These are phyloP conservation scores for Lactarius sp. DNA, from an alignment of 768 basidiomycete species.

Conservation along the genomic window DNA sequence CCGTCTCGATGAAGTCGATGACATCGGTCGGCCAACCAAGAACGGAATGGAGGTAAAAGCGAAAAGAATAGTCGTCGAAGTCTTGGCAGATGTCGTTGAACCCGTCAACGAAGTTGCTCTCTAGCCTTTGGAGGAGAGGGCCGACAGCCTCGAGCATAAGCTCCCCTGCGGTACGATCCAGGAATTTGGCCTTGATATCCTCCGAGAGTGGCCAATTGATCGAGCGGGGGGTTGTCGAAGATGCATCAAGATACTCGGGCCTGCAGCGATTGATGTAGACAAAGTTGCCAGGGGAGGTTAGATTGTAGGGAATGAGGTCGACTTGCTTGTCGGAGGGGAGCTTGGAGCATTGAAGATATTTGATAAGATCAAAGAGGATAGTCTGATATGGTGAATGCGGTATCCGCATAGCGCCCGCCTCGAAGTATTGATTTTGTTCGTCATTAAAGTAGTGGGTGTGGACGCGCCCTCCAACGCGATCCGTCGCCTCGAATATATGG, in stretches of 20 bases:
- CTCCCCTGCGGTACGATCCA: slow-evolving; percentile 19
- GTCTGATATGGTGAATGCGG: slow-evolving; percentile 22
- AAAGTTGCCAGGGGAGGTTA: slow-evolving; percentile 21
- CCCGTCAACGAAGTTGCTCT: slow-evolving; percentile 21
- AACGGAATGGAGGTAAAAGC: slow-evolving; percentile 21
- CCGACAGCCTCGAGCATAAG: slow-evolving; percentile 21
- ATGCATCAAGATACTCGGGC: not conserved
- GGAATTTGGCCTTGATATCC: not conserved
- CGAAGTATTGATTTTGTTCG: slow-evolving; percentile 24
- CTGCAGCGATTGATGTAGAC: slow-evolving; percentile 22
- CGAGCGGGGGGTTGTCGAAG: slow-evolving; percentile 10
- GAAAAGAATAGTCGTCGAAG: slow-evolving; percentile 27
- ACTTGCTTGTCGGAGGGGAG: slow-evolving; percentile 18
- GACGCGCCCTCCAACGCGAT: slow-evolving; percentile 24
- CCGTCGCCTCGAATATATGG: slow-evolving; percentile 21
- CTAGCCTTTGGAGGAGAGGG: slow-evolving; percentile 19
- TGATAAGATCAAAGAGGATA: slow-evolving; percentile 21
- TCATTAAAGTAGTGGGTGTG: slow-evolving; percentile 24
- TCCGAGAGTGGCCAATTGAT: slow-evolving; percentile 19
- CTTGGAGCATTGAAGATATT: slow-evolving; percentile 4
- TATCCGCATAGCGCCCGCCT: slow-evolving; percentile 28
- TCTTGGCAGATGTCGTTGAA: slow-evolving; percentile 22
- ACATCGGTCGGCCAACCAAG: slow-evolving; percentile 24
- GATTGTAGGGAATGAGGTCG: slow-evolving; percentile 21
- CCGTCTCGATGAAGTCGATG: slow-evolving; percentile 28